A percentile compares a stretch with the other conserved stretches of the same genome.
These are phyloP conservation scores for Gaeumannomyces tritici DNA, from an alignment of 2,329 filamentous ascomycete genomes.

Conservation along the genomic window DNA sequence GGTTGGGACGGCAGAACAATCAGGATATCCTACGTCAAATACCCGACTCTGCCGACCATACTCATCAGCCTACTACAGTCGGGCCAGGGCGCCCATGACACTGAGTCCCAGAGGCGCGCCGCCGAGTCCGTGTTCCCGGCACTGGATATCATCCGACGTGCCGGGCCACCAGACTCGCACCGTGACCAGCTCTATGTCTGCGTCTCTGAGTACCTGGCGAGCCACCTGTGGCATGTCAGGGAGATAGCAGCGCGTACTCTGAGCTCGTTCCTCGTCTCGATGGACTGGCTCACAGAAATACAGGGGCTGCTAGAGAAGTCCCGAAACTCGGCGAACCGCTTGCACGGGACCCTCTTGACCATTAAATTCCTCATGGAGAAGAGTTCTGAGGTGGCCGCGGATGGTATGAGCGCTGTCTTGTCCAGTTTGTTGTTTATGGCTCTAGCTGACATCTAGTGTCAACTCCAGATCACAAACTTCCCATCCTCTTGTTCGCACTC, in stretches of 20 bases:
- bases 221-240: conserved; percentile 68
- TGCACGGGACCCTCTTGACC: conserved; percentile 50
- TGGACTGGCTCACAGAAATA: conserved; percentile 36
- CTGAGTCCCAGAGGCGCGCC: conserved; percentile 20
- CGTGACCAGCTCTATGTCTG: conserved; percentile 44
- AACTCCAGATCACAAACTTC: background rate
- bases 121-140: conserved; percentile 73
- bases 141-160: conserved; percentile 69
- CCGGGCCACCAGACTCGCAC: conserved; percentile 51
- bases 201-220: conserved; percentile 55
- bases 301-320: conserved; percentile 23
- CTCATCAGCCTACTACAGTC: conserved; percentile 52
- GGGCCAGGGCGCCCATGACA: conserved; percentile 26
- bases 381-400: background rate
- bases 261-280: conserved; percentile 48
- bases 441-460: background rate
- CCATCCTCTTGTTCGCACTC: background rate
- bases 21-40: conserved; percentile 60
- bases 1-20: conserved; percentile 56
- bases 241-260: conserved; percentile 71
- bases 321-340: conserved; percentile 33
- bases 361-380: conserved; percentile 46
- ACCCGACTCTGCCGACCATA: conserved; percentile 53
- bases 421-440: background rate
- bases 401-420: background rate